Percentiles rank a stretch among this genome's conserved stretches.
phyloP scores from a whole-genome alignment of 352 stramenopile genomes.

The Phytophthora tubulina region DNA sequence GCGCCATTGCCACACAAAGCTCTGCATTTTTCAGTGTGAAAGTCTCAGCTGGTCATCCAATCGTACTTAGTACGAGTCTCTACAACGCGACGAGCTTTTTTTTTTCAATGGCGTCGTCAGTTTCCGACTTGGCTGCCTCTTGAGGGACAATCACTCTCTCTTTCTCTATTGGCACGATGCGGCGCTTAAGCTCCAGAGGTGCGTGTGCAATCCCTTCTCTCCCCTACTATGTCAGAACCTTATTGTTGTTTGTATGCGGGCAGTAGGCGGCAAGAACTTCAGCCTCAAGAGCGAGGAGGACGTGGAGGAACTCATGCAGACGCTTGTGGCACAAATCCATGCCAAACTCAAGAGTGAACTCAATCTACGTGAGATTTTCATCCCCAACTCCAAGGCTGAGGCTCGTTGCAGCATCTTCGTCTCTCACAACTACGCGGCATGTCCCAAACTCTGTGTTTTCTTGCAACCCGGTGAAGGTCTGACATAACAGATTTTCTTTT shows the following conservation, averaged over 20 bases:
- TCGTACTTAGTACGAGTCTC: constrained; percentile 33
- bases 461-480: constrained; percentile 74
- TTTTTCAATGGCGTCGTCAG: constrained; percentile 20
- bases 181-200: constrained; percentile 69
- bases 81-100: constrained; percentile 32
- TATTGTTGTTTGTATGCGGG: constrained; percentile 5
- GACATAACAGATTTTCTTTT: constrained; percentile 1
- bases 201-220: constrained; percentile 1
- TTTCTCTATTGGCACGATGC: constrained; percentile 39
- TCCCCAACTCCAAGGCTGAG: constrained; percentile 89
- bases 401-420: constrained; percentile 90
- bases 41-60: background rate
- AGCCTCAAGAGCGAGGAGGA: constrained; percentile 86
- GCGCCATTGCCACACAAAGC: constrained; percentile 24
- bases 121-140: constrained; percentile 12
- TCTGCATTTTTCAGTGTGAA: constrained; percentile 12
- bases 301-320: constrained; percentile 88
- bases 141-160: background rate
- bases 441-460: constrained; percentile 85
- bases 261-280: constrained; percentile 70
- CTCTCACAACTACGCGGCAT: constrained; percentile 82
- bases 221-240: background rate
- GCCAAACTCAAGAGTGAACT: constrained; percentile 89
- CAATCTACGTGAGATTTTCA: constrained; percentile 86
- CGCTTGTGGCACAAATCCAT: constrained; percentile 86